Evolutionary conservation across 139 green algal genomes (phyloP).

Genomic region (Coelastrella sp.): DNA sequence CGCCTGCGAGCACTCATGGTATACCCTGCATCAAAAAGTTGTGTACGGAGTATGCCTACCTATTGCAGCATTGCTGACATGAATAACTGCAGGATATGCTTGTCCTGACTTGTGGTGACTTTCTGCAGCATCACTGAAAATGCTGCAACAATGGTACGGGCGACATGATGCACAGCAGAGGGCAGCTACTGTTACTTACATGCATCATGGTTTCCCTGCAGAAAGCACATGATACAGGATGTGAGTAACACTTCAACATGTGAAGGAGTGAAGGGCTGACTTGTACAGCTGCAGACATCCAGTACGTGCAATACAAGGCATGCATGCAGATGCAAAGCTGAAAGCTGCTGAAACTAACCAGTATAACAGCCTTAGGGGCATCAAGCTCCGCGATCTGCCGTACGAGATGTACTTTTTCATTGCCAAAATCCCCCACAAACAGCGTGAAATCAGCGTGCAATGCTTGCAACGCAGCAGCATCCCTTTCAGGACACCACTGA

Average conservation of each 20-base stretch:
- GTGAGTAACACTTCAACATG: no score
- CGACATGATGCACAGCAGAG: no score
- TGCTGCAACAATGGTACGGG: no score
- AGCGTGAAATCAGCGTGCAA: conserved; percentile 60
- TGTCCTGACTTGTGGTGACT: no score
- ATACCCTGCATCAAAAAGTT: conserved; percentile 42
- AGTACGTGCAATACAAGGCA: no score
- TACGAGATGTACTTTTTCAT: conserved; percentile 72
- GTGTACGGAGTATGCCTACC: no score
- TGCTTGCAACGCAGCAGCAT: conserved; percentile 59
- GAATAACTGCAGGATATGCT: no score
- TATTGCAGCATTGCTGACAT: no score
- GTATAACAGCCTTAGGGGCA: conserved; percentile 63
- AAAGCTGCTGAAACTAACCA: conserved; percentile 68
- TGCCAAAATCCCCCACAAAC: conserved; percentile 79
- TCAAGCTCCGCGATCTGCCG: conserved; percentile 49
- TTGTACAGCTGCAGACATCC: no score
- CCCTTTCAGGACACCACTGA: conserved; percentile 58
- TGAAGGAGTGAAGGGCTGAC: no score
- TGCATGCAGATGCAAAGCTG: no score
- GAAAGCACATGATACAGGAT: neutral
- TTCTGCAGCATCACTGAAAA: no score
- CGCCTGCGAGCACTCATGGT: conserved; percentile 32
- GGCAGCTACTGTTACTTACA: neutral
- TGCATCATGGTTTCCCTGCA: conserved; percentile 45